These are phyloP conservation scores for Gaeumannomyces tritici DNA, from an alignment of 2,329 filamentous ascomycete genomes.

Conservation along the genomic window DNA sequence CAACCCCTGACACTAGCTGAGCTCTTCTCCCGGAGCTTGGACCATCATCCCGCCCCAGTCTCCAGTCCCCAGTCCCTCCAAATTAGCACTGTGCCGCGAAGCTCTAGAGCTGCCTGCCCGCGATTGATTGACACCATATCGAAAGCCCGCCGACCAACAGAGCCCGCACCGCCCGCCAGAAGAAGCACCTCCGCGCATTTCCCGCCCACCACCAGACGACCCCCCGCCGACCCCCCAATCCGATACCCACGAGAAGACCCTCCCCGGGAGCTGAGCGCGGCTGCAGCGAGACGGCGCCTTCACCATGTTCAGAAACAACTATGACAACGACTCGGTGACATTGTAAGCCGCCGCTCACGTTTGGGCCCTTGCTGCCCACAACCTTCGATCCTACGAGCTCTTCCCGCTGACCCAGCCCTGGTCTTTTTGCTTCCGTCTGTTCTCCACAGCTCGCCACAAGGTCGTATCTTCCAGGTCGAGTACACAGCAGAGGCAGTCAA, in stretches of 20 bases:
- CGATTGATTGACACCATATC: not conserved
- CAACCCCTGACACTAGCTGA: not conserved
- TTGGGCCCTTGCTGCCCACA: too few relatives aligned
- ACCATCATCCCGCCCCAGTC: not conserved
- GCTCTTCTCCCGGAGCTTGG: not conserved
- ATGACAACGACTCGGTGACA: slow-evolving; percentile 99
- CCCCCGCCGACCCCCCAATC: not conserved
- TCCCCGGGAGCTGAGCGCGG: not conserved
- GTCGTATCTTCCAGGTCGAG: slow-evolving; percentile 98
- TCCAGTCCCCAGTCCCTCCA: not conserved
- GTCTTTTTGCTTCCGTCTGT: slow-evolving; percentile 16
- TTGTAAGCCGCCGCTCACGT: slow-evolving; percentile 55
- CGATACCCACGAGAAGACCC: not conserved
- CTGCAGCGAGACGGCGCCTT: slow-evolving; percentile 5
- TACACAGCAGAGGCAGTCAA: slow-evolving; percentile 98
- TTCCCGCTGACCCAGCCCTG: not conserved
- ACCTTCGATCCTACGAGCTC: not conserved
- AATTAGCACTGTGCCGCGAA: slow-evolving; percentile 3
- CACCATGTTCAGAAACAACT: slow-evolving; percentile 99
- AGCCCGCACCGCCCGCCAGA: not conserved
- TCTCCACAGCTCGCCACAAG: slow-evolving; percentile 77
- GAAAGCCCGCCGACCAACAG: not conserved
- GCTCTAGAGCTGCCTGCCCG: slow-evolving; percentile 7
- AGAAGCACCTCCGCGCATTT: not conserved
- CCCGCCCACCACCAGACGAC: not conserved